Base-by-base conservation (phyloP, 1,284 basidiomycete genomes). In the Marasmius fiardii region DNA sequence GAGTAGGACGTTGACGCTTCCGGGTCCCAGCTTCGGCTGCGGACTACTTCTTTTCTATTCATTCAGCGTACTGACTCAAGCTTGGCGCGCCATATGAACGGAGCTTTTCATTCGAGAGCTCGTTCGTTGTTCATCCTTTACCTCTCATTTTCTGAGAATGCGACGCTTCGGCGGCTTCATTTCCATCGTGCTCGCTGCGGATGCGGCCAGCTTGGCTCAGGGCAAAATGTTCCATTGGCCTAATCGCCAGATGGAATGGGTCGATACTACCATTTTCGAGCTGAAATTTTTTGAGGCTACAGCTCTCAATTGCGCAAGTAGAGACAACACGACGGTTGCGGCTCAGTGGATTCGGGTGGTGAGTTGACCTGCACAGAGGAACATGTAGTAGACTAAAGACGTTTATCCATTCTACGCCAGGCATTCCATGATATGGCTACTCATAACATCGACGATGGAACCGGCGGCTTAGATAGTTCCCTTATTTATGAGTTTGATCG, bases 381-480 rank as follows among this genome's bases (percentile, higher is more conserved):
- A 1, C n/a, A 41, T 4, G n/a, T 6, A 14, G 39, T 10, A 4
- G 23, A 21, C 33, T 20, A 33, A 5, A 3, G 18, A 33, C 33
- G 26, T 10, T 33, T 33, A n/a, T 11, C 28, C n/a, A 3, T 18
- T 4, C 12, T n/a, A 4, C n/a, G 10, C 10, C 16, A 68, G 68
- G 67, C 68, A 3, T 70, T 64, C 43, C 69, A 70, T 43, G 68
- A 69, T 54, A 61, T 62, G 58, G 62, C 66, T 4, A 68, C 67
- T 2, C 63, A 66, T 51, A 60, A 68, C 53, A 55, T 54, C 2
- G 55, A 58, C 14, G 51, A 57, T 26, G 69, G 69, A 2, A 64
- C 63, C 12, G 68, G 68, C 2, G 68, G 68, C 1, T 35, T 68
- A 11, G 69, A 70, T 53, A 63, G 58, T 1, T 68, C 67, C 0